Evolutionary conservation across 495 filamentous ascomycete species (phyloP).

Genomic region (Tuber umbilicatum): DNA sequence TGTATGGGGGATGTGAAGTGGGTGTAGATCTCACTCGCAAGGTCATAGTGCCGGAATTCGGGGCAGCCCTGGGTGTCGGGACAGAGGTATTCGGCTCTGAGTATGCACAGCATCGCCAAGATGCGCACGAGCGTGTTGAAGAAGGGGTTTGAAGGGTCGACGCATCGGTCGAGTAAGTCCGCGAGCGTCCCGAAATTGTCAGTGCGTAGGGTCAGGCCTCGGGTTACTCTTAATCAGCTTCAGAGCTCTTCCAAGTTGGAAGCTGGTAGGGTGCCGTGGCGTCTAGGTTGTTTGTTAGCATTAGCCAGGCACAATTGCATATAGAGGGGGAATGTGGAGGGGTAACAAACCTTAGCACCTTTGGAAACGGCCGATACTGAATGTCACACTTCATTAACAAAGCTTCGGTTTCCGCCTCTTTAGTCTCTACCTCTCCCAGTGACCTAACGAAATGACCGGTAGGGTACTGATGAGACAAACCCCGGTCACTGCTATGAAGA

Average conservation of each 20-base stretch:
- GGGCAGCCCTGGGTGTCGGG: conserved; percentile 83
- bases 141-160: conserved; percentile 76
- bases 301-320: not conserved
- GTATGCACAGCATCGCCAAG: conserved; percentile 97
- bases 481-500: too few relatives aligned
- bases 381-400: conserved; percentile 91
- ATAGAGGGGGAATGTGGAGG: not conserved
- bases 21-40: conserved; percentile 94
- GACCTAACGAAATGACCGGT: conserved; percentile 94
- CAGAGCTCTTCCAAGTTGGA: conserved; percentile 91
- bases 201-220: conserved; percentile 65
- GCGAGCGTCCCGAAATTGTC: conserved; percentile 88
- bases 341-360: conserved; percentile 53
- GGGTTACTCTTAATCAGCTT: conserved; percentile 79
- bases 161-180: conserved; percentile 77
- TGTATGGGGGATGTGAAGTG: conserved; percentile 98
- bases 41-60: conserved; percentile 93
- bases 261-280: conserved; percentile 84
- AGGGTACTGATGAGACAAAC: too few relatives aligned
- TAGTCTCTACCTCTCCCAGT: conserved; percentile 85
- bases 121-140: conserved; percentile 98
- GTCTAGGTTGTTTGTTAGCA: conserved; percentile 46
- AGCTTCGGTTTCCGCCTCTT: conserved; percentile 93
- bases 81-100: conserved; percentile 96
- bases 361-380: conserved; percentile 95